A percentile compares a stretch with the other conserved stretches of the same genome.
Conservation (phyloP, 2,329 filamentous ascomycete species). For the Fusarium sp. region DNA sequence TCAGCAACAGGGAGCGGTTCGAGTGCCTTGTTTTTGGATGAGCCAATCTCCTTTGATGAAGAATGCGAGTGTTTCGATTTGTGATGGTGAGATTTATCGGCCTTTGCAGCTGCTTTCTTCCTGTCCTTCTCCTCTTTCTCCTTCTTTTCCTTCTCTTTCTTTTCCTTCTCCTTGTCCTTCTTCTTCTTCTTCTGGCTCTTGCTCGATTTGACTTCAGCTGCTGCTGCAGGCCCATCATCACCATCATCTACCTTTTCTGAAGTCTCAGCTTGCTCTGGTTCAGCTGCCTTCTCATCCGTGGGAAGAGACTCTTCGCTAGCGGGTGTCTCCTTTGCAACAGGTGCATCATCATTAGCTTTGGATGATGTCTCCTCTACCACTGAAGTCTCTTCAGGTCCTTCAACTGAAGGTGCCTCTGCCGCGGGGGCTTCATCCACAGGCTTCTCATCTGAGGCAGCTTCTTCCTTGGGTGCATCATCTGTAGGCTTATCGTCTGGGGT, state of each 20-base stretch:
- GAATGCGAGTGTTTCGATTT: constrained; percentile 38
- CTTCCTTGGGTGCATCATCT: neutral
- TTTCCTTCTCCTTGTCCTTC: constrained; percentile 63
- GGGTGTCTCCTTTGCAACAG: constrained; percentile 5
- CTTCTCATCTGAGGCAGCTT: constrained; percentile 6
- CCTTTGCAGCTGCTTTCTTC: constrained; percentile 34
- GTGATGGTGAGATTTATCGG: constrained; percentile 36
- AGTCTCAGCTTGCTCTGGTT: neutral
- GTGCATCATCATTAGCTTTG: constrained; percentile 1
- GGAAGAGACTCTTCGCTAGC: constrained; percentile 1
- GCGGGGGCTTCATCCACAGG: neutral
- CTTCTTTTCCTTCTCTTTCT: constrained; percentile 34
- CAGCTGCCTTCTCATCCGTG: constrained; percentile 1
- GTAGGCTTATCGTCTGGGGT: constrained; percentile 2
- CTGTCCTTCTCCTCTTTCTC: constrained; percentile 28
- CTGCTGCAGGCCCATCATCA: constrained; percentile 22
- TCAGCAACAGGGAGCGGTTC: neutral
- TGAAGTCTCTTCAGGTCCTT: constrained; percentile 2
- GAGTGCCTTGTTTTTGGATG: constrained; percentile 10
- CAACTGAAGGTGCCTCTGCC: constrained; percentile 3
- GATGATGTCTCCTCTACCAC: constrained; percentile 3
- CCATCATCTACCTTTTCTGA: constrained; percentile 21
- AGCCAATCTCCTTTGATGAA: constrained; percentile 21
- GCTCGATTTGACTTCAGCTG: constrained; percentile 24
- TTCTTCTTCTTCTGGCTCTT: constrained; percentile 42